Conservation (phyloP, 257 asterid genomes). For the Solanum virginianum region DNA sequence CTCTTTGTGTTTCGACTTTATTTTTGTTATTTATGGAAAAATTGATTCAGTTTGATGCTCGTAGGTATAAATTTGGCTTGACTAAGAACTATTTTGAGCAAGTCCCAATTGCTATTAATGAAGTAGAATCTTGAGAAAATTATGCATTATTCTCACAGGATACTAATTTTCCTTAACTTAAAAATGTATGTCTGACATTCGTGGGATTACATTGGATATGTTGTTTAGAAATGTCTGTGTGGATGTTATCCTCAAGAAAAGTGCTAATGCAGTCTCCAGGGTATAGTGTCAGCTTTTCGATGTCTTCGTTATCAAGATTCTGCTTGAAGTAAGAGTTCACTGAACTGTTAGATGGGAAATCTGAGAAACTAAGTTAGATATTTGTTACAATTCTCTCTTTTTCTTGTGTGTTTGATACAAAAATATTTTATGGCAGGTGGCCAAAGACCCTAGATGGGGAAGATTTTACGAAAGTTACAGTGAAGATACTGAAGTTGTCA, state of each 20-base stretch:
- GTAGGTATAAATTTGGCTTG: background rate
- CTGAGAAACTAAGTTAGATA: background rate
- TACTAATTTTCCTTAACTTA: background rate
- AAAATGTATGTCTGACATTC: background rate
- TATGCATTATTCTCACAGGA: background rate
- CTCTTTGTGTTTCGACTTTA: background rate
- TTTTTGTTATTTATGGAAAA: background rate
- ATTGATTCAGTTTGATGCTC: background rate
- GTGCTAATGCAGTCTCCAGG: background rate
- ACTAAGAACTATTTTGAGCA: background rate
- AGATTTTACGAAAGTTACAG: constrained; percentile 85
- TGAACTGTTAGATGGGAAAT: background rate
- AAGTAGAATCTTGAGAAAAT: background rate
- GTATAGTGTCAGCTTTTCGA: background rate
- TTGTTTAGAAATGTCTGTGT: background rate
- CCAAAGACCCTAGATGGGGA: constrained; percentile 98
- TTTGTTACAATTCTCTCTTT: background rate
- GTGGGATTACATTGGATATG: background rate
- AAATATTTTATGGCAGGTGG: constrained; percentile 33
- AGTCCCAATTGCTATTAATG: background rate
- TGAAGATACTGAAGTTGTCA: constrained; percentile 72
- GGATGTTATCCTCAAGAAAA: background rate
- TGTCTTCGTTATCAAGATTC: background rate
- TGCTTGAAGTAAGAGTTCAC: background rate
- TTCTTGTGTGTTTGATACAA: background rate